Evolutionary conservation across 495 filamentous ascomycete genomes (phyloP).

Genomic region (Xylaria bambusicola): DNA sequence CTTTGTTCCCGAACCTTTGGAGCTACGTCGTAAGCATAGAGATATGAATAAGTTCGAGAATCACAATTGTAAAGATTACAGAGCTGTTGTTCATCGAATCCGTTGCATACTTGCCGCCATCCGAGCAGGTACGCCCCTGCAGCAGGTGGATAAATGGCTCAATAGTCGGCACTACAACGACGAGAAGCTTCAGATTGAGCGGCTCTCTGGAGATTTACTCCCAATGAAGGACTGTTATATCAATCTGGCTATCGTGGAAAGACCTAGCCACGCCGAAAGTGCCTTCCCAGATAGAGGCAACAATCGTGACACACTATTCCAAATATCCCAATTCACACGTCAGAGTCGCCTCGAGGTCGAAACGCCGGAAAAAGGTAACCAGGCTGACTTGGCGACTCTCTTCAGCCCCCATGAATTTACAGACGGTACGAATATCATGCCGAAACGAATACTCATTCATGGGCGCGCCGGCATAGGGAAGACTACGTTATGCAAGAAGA

Average conservation of each 20-base stretch:
- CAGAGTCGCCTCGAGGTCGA: background rate
- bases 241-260: slow-evolving; percentile 29
- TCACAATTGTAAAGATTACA: background rate
- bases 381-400: slow-evolving; percentile 10
- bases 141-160: background rate
- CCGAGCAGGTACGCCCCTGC: background rate
- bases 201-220: background rate
- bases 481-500: slow-evolving; percentile 49
- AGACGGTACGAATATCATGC: slow-evolving; percentile 19
- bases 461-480: slow-evolving; percentile 47
- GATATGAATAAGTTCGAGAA: background rate
- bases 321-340: background rate
- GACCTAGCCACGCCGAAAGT: background rate
- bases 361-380: too few relatives aligned
- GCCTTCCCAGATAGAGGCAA: background rate
- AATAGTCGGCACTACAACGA: background rate
- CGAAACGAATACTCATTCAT: slow-evolving; percentile 42
- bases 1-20: background rate
- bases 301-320: background rate
- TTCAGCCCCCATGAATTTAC: slow-evolving; percentile 29
- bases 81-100: background rate
- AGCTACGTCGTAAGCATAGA: background rate
- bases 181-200: slow-evolving; percentile 16
- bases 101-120: background rate
- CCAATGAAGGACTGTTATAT: slow-evolving; percentile 14